Conservation (phyloP, 1,139 yeast genomes). For the Pneumocystis oryctolagi region DNA sequence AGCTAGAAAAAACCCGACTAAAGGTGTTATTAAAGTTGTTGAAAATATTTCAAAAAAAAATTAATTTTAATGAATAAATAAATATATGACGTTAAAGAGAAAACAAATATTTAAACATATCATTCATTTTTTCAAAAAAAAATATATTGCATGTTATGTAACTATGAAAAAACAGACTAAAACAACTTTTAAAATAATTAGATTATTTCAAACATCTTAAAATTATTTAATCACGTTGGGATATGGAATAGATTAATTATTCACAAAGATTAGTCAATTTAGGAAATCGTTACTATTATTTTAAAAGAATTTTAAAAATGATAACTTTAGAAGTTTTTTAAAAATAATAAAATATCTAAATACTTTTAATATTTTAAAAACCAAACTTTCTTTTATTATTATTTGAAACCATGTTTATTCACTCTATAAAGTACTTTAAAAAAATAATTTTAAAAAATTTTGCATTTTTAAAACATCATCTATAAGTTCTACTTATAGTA, state of each 20-base stretch:
- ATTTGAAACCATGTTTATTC: too few relatives aligned
- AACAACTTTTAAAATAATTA: too few relatives aligned
- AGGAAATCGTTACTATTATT: not conserved
- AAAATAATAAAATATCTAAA: too few relatives aligned
- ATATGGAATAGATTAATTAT: not conserved
- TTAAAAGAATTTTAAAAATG: not conserved
- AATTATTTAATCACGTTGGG: too few relatives aligned
- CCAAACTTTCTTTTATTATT: too few relatives aligned
- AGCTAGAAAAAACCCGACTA: constrained; percentile 46
- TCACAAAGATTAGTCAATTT: not conserved
- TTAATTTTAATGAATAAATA: not conserved
- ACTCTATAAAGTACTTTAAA: too few relatives aligned
- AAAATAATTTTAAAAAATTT: too few relatives aligned
- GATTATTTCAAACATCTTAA: too few relatives aligned
- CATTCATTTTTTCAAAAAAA: not conserved
- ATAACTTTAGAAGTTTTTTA: too few relatives aligned
- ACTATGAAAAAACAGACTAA: too few relatives aligned
- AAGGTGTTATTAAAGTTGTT: constrained; percentile 22
- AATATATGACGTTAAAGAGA: not conserved
- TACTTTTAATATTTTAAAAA: too few relatives aligned
- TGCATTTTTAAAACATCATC: not conserved
- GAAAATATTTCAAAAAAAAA: not conserved
- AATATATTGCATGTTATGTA: too few relatives aligned
- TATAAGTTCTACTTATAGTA: not conserved
- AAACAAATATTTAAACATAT: not conserved